These are phyloP conservation scores for Prunus salicina DNA, from an alignment of 306 rosid genomes.

Conservation along the genomic window DNA sequence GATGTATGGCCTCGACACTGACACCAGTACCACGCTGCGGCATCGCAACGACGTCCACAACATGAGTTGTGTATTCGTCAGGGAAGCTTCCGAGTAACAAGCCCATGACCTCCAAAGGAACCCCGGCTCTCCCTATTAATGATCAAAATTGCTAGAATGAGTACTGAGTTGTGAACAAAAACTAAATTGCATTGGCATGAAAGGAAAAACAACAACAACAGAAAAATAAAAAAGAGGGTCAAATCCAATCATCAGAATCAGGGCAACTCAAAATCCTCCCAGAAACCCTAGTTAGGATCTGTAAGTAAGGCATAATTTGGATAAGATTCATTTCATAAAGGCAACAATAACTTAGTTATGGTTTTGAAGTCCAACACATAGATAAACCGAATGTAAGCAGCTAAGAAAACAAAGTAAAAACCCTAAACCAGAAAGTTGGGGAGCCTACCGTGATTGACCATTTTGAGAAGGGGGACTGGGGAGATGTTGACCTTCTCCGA, in stretches of 20 bases:
- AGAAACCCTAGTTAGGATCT: not conserved
- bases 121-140: constrained; percentile 81
- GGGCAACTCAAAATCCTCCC: too few relatives aligned
- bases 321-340: not conserved
- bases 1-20: constrained; percentile 95
- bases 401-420: not conserved
- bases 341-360: not conserved
- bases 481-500: not conserved
- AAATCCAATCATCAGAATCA: not conserved
- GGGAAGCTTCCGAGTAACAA: constrained; percentile 93
- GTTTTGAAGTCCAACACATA: not conserved
- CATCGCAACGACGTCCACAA: constrained; percentile 94
- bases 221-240: not conserved
- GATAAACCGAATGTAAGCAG: not conserved
- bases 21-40: constrained; percentile 97
- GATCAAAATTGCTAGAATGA: not conserved
- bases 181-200: too few relatives aligned
- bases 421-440: not conserved
- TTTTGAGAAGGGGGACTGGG: not conserved
- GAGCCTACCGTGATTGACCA: not conserved
- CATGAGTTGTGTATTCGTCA: constrained; percentile 86
- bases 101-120: constrained; percentile 99
- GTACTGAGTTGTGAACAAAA: too few relatives aligned
- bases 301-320: not conserved
- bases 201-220: too few relatives aligned